A percentile compares a stretch with the other conserved stretches of the same genome.
Evolutionary conservation across 2,329 filamentous ascomycete genomes (phyloP).

Genomic region (Fusarium sarcochroum): DNA sequence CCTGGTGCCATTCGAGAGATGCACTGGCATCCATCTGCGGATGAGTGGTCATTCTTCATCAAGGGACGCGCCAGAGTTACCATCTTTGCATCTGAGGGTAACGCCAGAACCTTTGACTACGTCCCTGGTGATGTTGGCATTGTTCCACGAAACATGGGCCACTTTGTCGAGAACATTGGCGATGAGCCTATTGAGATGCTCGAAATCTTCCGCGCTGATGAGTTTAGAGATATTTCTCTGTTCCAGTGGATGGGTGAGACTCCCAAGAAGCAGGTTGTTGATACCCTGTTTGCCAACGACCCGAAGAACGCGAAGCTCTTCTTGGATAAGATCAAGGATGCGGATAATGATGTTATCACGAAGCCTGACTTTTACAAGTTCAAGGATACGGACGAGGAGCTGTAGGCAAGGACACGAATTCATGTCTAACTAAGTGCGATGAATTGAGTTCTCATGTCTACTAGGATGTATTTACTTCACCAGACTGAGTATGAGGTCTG

Average conservation of each 20-base stretch:
- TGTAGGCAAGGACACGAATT: not conserved
- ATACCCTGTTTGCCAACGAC: conserved; percentile 76
- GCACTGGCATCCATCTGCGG: conserved; percentile 85
- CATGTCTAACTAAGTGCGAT: no score
- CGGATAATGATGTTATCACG: conserved; percentile 70
- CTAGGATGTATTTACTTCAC: no score
- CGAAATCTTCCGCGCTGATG: conserved; percentile 79
- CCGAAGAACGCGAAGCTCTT: conserved; percentile 73
- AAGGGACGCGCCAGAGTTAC: conserved; percentile 79
- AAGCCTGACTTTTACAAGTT: conserved; percentile 47
- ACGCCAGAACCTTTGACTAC: conserved; percentile 82
- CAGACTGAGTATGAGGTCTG: not conserved
- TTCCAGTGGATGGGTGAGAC: conserved; percentile 84
- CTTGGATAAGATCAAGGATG: conserved; percentile 71
- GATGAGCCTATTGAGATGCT: conserved; percentile 81
- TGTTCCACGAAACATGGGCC: conserved; percentile 82
- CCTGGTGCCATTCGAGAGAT: conserved; percentile 82
- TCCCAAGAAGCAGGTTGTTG: conserved; percentile 74
- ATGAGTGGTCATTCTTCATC: conserved; percentile 88
- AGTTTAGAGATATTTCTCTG: conserved; percentile 80
- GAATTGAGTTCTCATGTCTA: no score
- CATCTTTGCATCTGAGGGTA: conserved; percentile 78
- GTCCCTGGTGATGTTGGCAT: conserved; percentile 81
- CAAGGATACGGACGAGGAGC: conserved; percentile 1
- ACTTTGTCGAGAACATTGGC: conserved; percentile 87